Conservation (phyloP, 768 basidiomycete genomes). For the Auricularia heimuer region DNA sequence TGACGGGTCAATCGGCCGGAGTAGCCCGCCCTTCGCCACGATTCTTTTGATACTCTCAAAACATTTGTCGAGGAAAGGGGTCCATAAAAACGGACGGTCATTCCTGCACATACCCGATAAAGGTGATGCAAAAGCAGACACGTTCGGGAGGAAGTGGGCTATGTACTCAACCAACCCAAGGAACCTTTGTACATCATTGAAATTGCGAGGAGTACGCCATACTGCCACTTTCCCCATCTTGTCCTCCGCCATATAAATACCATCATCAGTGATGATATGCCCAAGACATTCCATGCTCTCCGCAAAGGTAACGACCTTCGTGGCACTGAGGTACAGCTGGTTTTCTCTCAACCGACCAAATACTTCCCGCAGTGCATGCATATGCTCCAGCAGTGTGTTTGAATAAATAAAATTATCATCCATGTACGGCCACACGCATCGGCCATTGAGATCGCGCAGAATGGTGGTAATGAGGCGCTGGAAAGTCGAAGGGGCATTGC, state of each 20-base stretch:
- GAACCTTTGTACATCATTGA: conserved; percentile 8
- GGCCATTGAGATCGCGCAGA: conserved; percentile 7
- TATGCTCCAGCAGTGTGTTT: conserved; percentile 5
- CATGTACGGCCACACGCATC: conserved; percentile 11
- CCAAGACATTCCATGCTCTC: conserved; percentile 2
- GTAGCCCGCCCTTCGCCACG: background rate
- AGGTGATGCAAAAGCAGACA: conserved; percentile 24
- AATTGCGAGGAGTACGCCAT: conserved; percentile 4
- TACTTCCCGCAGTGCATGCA: conserved; percentile 4
- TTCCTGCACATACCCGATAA: conserved; percentile 22
- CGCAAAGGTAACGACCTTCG: conserved; percentile 5
- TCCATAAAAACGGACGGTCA: conserved; percentile 20
- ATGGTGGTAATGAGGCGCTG: conserved; percentile 9
- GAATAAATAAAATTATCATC: conserved; percentile 12
- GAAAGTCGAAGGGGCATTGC: conserved; percentile 12
- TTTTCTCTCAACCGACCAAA: conserved; percentile 2
- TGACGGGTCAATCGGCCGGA: conserved; percentile 1
- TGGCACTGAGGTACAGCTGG: conserved; percentile 4
- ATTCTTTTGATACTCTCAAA: conserved; percentile 17
- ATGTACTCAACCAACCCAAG: conserved; percentile 16
- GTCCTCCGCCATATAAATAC: conserved; percentile 4
- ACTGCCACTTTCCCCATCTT: conserved; percentile 1
- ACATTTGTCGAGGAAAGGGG: conserved; percentile 16
- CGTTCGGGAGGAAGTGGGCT: conserved; percentile 26
- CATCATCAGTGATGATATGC: conserved; percentile 4